A percentile compares a stretch with the other conserved stretches of the same genome.
phyloP scores from a whole-genome alignment of 192 early-diverging fungal species.

The Coemansia sp. region DNA sequence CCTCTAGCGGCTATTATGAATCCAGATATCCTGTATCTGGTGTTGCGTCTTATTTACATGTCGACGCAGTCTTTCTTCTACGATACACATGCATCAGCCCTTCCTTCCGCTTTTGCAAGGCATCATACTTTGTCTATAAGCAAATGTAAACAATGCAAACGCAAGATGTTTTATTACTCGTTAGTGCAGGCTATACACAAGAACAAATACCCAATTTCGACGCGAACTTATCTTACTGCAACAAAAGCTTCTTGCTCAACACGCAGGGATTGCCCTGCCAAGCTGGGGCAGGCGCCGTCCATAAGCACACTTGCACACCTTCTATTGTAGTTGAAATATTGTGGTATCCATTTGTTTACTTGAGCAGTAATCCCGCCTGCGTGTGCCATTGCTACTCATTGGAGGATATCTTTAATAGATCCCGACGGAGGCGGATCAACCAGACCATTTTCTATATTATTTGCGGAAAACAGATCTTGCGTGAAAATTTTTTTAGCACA shows the following conservation, averaged over 20 bases:
- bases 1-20: constrained; percentile 5
- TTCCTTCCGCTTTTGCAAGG: neutral
- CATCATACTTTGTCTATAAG: neutral
- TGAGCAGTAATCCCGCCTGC: constrained; percentile 3
- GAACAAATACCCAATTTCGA: neutral
- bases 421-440: neutral
- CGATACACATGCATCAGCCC: neutral
- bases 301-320: neutral
- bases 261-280: constrained; percentile 1
- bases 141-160: neutral
- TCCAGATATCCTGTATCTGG: constrained; percentile 5
- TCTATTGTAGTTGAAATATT: neutral
- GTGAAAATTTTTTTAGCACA: neutral
- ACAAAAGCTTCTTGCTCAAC: neutral
- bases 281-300: neutral
- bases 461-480: neutral
- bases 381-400: constrained; percentile 1
- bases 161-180: too few species aligned
- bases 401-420: constrained; percentile 6
- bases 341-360: neutral
- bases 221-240: neutral
- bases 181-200: neutral
- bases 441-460: neutral
- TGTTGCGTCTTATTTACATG: neutral
- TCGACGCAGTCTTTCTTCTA: neutral